These are phyloP conservation scores for Trematosphaeria pertusa DNA, from an alignment of 2,329 filamentous ascomycete species.

Conservation along the genomic window DNA sequence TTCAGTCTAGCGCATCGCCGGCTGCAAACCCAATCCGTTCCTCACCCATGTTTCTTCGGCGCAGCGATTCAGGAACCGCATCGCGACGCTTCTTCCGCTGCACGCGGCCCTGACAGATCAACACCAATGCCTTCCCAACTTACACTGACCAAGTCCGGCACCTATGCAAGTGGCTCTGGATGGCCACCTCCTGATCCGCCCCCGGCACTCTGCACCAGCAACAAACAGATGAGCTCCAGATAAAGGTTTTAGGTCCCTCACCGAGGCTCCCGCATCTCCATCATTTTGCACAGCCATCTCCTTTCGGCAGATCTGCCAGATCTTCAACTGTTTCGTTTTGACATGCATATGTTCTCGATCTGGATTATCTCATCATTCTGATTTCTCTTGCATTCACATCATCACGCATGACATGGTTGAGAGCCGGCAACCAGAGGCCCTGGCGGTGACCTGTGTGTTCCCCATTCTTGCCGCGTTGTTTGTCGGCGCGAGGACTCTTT, in stretches of 20 bases:
- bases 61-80: constrained; percentile 4
- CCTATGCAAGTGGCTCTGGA: constrained; percentile 1
- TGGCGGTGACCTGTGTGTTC: constrained; percentile 36
- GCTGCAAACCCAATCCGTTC: background rate
- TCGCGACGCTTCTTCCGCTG: background rate
- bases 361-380: background rate
- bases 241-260: constrained; percentile 5
- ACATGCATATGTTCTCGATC: background rate
- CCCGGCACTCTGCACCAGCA: background rate
- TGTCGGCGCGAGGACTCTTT: constrained; percentile 33
- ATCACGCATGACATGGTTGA: constrained; percentile 27
- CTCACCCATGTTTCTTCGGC: background rate
- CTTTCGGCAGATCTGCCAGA: background rate
- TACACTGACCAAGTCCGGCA: background rate
- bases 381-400: background rate
- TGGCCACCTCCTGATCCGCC: background rate
- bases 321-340: background rate
- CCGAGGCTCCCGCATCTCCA: background rate
- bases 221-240: background rate
- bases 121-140: background rate
- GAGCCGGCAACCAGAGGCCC: constrained; percentile 34
- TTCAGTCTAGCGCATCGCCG: background rate
- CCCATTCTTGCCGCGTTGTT: constrained; percentile 37
- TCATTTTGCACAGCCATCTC: background rate
- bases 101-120: background rate